phyloP scores from a whole-genome alignment of 2,329 filamentous ascomycete species.

The Cladophialophora immunda region DNA sequence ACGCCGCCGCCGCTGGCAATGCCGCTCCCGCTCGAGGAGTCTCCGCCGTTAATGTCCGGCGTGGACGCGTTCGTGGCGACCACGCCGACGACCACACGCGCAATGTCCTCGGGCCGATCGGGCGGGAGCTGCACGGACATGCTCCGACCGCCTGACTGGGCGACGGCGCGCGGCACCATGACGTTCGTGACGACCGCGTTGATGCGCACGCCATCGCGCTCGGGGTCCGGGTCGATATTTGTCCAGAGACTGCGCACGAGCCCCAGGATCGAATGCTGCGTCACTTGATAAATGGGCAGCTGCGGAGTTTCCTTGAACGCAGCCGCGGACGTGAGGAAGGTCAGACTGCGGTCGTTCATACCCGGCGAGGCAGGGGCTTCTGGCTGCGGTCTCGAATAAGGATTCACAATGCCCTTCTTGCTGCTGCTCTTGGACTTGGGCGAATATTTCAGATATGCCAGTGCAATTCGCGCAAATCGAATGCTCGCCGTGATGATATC shows the following conservation, averaged over 20 bases:
- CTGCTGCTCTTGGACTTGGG: constrained; percentile 30
- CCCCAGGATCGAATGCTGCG: constrained; percentile 62
- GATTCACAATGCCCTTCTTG: constrained; percentile 29
- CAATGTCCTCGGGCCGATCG: constrained; percentile 53
- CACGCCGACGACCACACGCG: constrained; percentile 39
- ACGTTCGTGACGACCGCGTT: constrained; percentile 58
- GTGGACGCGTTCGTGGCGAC: constrained; percentile 29
- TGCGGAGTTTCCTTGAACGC: constrained; percentile 60
- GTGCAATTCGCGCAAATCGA: constrained; percentile 59
- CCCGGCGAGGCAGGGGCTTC: constrained; percentile 28
- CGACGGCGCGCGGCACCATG: constrained; percentile 51
- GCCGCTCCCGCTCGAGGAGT: constrained; percentile 17
- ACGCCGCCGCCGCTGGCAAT: constrained; percentile 29
- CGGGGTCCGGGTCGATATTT: constrained; percentile 31
- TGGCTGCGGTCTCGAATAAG: constrained; percentile 27
- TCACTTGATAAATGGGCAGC: constrained; percentile 57
- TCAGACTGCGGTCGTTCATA: constrained; percentile 52
- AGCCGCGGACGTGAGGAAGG: constrained; percentile 56
- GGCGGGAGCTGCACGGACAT: constrained; percentile 50
- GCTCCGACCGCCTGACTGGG: constrained; percentile 48
- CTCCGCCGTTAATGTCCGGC: constrained; percentile 12
- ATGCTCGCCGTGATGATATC: constrained; percentile 59
- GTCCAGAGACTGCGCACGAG: constrained; percentile 57
- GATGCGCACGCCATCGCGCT: constrained; percentile 49
- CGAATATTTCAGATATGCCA: constrained; percentile 58